phyloP scores from a whole-genome alignment of 2,329 filamentous ascomycete genomes.

The Monosporascus ibericus region DNA sequence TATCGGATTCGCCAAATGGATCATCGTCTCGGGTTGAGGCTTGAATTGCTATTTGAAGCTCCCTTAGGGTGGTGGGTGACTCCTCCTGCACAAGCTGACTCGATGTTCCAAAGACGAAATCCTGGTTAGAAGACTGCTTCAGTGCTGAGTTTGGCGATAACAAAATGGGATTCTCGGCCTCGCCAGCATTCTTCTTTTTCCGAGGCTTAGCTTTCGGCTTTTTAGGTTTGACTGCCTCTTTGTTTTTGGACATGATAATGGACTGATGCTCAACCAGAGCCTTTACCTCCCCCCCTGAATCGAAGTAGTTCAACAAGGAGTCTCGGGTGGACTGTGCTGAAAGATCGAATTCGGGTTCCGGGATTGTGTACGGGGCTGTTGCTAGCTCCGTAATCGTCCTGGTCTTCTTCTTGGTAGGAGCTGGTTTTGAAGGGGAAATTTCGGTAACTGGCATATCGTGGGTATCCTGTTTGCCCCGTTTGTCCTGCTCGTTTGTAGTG shows the following conservation, averaged over 20 bases:
- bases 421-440: slow-evolving; percentile 37
- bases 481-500: slow-evolving; percentile 20
- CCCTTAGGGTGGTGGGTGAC: slow-evolving; percentile 58
- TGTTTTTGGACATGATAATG: slow-evolving; percentile 23
- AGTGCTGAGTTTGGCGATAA: slow-evolving; percentile 65
- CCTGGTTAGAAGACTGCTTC: slow-evolving; percentile 59
- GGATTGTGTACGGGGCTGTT: slow-evolving; percentile 59
- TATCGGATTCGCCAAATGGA: slow-evolving; percentile 29
- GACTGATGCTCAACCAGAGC: slow-evolving; percentile 27
- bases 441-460: slow-evolving; percentile 5
- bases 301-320: slow-evolving; percentile 44
- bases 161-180: slow-evolving; percentile 43
- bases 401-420: slow-evolving; percentile 59
- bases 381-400: slow-evolving; percentile 74
- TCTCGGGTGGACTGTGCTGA: slow-evolving; percentile 17
- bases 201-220: slow-evolving; percentile 19
- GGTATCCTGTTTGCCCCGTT: slow-evolving; percentile 5
- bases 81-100: slow-evolving; percentile 74
- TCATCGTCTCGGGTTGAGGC: slow-evolving; percentile 46
- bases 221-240: slow-evolving; percentile 32
- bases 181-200: slow-evolving; percentile 31
- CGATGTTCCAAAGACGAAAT: slow-evolving; percentile 80
- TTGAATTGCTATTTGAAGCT: slow-evolving; percentile 56
- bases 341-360: slow-evolving; percentile 27
- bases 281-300: slow-evolving; percentile 26